Conservation (phyloP, 805 yeast genomes). For the Ogataea siamensis region DNA sequence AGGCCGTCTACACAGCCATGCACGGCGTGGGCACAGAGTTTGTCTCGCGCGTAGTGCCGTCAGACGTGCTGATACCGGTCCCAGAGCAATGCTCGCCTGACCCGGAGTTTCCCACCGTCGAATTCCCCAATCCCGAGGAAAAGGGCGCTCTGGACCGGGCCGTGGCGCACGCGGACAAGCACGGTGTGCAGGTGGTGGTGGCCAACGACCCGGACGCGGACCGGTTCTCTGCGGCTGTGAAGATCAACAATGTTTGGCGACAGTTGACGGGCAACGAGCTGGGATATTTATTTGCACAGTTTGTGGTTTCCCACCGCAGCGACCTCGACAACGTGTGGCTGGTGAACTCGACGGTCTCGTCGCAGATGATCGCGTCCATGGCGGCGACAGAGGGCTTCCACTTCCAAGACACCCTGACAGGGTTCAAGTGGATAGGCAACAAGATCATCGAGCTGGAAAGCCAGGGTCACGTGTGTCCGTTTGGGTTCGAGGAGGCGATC, state of each 20-base stretch:
- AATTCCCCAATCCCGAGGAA: slow-evolving; percentile 95
- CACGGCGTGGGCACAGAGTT: slow-evolving; percentile 88
- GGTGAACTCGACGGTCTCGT: slow-evolving; percentile 88
- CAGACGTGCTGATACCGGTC: slow-evolving; percentile 42
- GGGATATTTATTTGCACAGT: slow-evolving; percentile 80
- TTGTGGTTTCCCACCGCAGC: slow-evolving; percentile 38
- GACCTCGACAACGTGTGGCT: slow-evolving; percentile 46
- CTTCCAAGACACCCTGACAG: slow-evolving; percentile 83
- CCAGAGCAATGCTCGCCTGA: slow-evolving; percentile 70
- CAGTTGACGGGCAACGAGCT: slow-evolving; percentile 91
- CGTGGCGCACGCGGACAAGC: slow-evolving; percentile 53
- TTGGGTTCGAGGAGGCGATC: slow-evolving; percentile 93
- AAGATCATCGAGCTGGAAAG: slow-evolving; percentile 69
- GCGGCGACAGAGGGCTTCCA: slow-evolving; percentile 60
- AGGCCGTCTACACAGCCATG: slow-evolving; percentile 87
- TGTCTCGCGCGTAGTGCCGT: slow-evolving; percentile 41
- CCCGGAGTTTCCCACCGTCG: slow-evolving; percentile 82
- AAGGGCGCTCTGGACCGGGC: slow-evolving; percentile 84
- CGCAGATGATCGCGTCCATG: slow-evolving; percentile 72
- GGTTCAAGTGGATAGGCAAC: slow-evolving; percentile 97
- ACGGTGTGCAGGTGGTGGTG: slow-evolving; percentile 52
- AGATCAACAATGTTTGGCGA: slow-evolving; percentile 52
- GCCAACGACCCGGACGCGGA: slow-evolving; percentile 99
- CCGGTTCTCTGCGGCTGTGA: slow-evolving; percentile 79
- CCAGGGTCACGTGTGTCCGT: slow-evolving; percentile 70